Evolutionary conservation across 1,284 basidiomycete species (phyloP), one percentile per base, ranked within the genome.

Genomic region (Phlebopus sp.): DNA sequence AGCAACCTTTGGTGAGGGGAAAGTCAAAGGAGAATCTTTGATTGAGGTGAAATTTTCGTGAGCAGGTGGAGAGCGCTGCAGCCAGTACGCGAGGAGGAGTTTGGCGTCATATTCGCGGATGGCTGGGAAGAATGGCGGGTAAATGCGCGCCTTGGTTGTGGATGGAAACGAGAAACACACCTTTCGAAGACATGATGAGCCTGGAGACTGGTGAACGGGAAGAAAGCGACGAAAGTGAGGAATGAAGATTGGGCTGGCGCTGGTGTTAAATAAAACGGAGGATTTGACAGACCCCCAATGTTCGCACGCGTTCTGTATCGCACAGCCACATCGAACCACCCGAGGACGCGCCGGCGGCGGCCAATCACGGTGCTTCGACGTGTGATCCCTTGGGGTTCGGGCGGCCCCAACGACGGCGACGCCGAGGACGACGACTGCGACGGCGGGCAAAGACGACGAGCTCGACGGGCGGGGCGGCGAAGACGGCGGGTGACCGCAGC

Each of bases 101-200:
- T 97, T 97, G 59, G 92, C 92, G 68, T 95, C 92, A 77, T 91
- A 94, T 76, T 94, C 91, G 67, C 89, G 86, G 74, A 94, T 93
- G 60, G 91, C 90, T 92, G 52, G 21, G 39, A 15, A 30, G 37
- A 15, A 15, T 39, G 37, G 42, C 36, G 25, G 30, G 36, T 19
- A 14, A 10, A 37, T 32, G 18, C 19, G 42, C 40, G 21, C 14
- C 19, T 17, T 38, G 25, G 34, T 31, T 2, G 49, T 42, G 52
- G 30, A 63, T 52, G 13, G n/a, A 9, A 1, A 5, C 29, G 39
- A 8, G n/a, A 21, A 23, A 57, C 66, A 10, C 15, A 77, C 75
- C 75, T 73, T 77, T 77, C 56, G 76, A 77, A 51, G 75, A 77
- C 76, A 77, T 76, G 67, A 55, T 67, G 58, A 47, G 39, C 10